These are phyloP conservation scores for Solanum medicagineum DNA, from an alignment of 257 asterid genomes.

Conservation along the genomic window DNA sequence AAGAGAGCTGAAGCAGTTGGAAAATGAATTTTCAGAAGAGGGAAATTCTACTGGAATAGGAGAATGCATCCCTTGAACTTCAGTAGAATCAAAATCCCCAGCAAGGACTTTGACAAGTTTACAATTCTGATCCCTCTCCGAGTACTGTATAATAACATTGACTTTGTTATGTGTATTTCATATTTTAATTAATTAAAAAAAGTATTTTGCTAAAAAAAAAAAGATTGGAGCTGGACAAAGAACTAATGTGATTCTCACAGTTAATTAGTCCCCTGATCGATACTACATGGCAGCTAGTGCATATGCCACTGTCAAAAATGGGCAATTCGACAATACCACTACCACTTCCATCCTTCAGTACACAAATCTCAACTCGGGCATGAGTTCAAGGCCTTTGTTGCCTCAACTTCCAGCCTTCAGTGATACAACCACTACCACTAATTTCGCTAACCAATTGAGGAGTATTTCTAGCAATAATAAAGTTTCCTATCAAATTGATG, in stretches of 20 bases:
- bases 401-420: conserved; percentile 47
- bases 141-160: too few relatives aligned
- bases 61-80: conserved; percentile 45
- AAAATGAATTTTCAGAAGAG: conserved; percentile 48
- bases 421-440: conserved; percentile 30
- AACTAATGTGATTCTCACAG: conserved; percentile 35
- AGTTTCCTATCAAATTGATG: conserved; percentile 36
- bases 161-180: too few relatives aligned
- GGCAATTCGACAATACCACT: conserved; percentile 52
- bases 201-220: too few relatives aligned
- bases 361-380: conserved; percentile 1
- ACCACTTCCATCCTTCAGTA: conserved; percentile 53
- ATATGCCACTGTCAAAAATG: conserved; percentile 43
- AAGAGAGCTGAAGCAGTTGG: conserved; percentile 4
- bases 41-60: conserved; percentile 74
- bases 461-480: conserved; percentile 13
- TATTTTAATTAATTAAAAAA: too few relatives aligned
- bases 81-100: too few relatives aligned
- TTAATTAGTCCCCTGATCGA: conserved; percentile 8
- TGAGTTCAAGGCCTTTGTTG: conserved; percentile 8
- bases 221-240: conserved; percentile 58
- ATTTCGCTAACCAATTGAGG: conserved; percentile 24
- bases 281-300: conserved; percentile 53
- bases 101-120: too few relatives aligned
- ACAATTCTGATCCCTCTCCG: too few relatives aligned